Evolutionary conservation across 257 asterid species (phyloP), one percentile per base, ranked within the genome.

Genomic region (Osmanthus fragrans): DNA sequence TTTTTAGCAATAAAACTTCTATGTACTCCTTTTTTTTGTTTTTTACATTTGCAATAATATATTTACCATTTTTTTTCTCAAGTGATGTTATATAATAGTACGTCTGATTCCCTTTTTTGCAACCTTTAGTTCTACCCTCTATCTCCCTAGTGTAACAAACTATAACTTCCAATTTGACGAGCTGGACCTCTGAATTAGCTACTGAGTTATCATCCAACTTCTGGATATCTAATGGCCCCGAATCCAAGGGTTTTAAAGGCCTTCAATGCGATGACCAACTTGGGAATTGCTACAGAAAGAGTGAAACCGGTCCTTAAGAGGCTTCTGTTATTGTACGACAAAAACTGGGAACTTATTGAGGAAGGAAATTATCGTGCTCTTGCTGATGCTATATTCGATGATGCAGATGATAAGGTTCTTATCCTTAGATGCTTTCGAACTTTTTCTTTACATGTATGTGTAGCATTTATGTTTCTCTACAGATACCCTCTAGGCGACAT

Each of bases 321-420:
- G 13, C 87, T 92, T n/a, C 45, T 74, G 36, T 78, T 71, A 72
- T 23, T 90, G 78, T 92, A 85, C 33, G 12, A 80, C 71, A 15
- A 21, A 1, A 76, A 84, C 0, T 92, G 92, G 97, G 78, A 72
- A 8, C 84, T 84, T 30, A 92, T 92, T 16, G 96, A 90, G 84
- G 96, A 86, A 40, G 86, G 83, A 30, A 90, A 81, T 34, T 90
- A 87, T 27, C 87, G 87, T 29, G 77, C 89, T 1, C 92, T 92
- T 68, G 94, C 82, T 65, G 92, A 90, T 83, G 89, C 92, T 56
- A 89, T 90, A 78, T 86, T 90, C 65, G 93, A 92, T 32, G n/a
- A 8, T 16, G 84, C 85, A 42, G 91, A 85, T 5, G 90, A 92
- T 4, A 58, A 88, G 92, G 95, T 87, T 68, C 32, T 21, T 6